Evolutionary conservation across 2,329 filamentous ascomycete genomes (phyloP).

Genomic region (Sporothrix mexicana): DNA sequence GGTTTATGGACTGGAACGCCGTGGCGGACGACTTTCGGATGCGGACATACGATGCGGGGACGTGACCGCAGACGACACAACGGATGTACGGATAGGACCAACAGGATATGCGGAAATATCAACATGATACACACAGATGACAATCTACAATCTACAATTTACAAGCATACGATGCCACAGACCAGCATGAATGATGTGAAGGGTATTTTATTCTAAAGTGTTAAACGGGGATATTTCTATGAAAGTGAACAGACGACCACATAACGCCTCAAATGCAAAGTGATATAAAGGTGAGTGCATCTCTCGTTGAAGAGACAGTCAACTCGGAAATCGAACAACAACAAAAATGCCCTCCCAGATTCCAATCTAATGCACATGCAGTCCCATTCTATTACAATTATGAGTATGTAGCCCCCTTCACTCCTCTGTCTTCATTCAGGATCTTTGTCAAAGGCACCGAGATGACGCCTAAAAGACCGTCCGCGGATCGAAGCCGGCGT

Average conservation of each 20-base stretch:
- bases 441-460: too few relatives aligned
- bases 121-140: too few relatives aligned
- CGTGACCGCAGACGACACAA: neutral
- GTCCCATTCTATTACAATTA: neutral
- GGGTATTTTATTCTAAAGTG: too few relatives aligned
- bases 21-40: conserved; percentile 32
- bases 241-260: too few relatives aligned
- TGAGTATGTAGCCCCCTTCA: neutral
- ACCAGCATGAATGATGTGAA: too few relatives aligned
- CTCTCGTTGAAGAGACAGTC: too few relatives aligned
- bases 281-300: neutral
- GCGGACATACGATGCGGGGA: conserved; percentile 30
- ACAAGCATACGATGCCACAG: too few relatives aligned
- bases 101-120: too few relatives aligned
- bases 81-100: neutral
- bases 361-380: neutral
- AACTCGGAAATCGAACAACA: too few relatives aligned
- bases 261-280: neutral
- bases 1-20: conserved; percentile 37
- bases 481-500: conserved; percentile 41
- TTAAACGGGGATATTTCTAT: too few relatives aligned
- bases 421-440: too few relatives aligned
- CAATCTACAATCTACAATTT: too few relatives aligned
- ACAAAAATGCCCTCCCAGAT: neutral
- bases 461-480: conserved; percentile 43